Percentiles rank a stretch among this genome's conserved stretches.
These are phyloP conservation scores for Phyllosticta capitalensis DNA, from an alignment of 2,329 filamentous ascomycete genomes.

Conservation along the genomic window DNA sequence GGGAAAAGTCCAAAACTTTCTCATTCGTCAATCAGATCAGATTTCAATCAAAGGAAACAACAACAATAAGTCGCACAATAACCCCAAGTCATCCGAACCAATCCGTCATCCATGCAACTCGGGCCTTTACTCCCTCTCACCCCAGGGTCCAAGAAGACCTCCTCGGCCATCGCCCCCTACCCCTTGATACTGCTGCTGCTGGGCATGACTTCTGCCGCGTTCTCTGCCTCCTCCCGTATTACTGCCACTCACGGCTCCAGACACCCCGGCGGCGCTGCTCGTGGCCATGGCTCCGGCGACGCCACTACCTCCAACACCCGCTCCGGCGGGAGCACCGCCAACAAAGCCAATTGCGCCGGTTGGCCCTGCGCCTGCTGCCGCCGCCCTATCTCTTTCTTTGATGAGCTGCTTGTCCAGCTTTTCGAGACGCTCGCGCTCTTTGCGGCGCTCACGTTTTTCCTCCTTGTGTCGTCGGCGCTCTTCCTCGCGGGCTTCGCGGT, in stretches of 20 bases:
- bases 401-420: background rate
- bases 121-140: background rate
- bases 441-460: constrained; percentile 2
- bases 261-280: background rate
- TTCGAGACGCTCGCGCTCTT: background rate
- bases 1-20: too few species aligned
- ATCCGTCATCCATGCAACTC: background rate
- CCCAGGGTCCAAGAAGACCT: background rate
- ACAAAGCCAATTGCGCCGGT: background rate
- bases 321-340: background rate
- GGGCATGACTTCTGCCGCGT: background rate
- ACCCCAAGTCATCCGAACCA: background rate
- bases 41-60: background rate
- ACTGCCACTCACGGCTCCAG: background rate
- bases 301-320: background rate
- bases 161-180: background rate
- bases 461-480: constrained; percentile 14
- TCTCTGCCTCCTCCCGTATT: background rate
- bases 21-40: background rate
- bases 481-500: constrained; percentile 12
- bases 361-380: background rate
- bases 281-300: background rate
- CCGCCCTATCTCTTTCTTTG: background rate
- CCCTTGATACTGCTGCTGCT: background rate
- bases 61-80: background rate